Percentiles rank a stretch among this genome's conserved stretches.
Conservation (phyloP, 495 filamentous ascomycete species). For the Choiromyces venosus region DNA sequence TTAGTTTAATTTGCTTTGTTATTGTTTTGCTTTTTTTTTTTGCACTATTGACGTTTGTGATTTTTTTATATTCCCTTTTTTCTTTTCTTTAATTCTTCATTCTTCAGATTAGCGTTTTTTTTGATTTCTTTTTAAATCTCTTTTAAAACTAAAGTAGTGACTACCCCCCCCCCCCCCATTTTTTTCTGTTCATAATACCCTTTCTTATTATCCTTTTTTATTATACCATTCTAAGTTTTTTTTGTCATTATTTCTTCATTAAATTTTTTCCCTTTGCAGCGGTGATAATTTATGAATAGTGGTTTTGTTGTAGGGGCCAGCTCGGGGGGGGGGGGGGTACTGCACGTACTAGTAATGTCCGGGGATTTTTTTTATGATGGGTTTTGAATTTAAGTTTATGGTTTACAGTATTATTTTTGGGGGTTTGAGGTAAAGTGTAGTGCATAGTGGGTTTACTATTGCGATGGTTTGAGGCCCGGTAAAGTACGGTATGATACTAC, state of each 20-base stretch:
- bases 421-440: too few relatives aligned
- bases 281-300: background rate
- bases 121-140: background rate
- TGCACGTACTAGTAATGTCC: background rate
- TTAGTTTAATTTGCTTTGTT: too few relatives aligned
- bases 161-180: too few relatives aligned
- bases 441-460: too few relatives aligned
- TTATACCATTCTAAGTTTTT: too few relatives aligned
- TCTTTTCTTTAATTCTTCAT: background rate
- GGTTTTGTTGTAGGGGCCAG: too few relatives aligned
- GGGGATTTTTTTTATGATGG: background rate
- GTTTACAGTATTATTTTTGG: background rate
- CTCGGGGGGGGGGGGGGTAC: background rate
- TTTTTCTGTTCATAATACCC: background rate
- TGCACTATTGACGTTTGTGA: background rate
- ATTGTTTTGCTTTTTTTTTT: too few relatives aligned
- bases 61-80: background rate
- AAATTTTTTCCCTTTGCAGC: too few relatives aligned
- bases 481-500: too few relatives aligned
- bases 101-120: background rate
- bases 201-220: background rate
- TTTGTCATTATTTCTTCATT: background rate
- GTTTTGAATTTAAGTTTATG: background rate
- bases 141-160: too few relatives aligned
- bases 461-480: too few relatives aligned